Conservation (phyloP, 805 yeast genomes). For the Myxozyma lipomycoides region DNA sequence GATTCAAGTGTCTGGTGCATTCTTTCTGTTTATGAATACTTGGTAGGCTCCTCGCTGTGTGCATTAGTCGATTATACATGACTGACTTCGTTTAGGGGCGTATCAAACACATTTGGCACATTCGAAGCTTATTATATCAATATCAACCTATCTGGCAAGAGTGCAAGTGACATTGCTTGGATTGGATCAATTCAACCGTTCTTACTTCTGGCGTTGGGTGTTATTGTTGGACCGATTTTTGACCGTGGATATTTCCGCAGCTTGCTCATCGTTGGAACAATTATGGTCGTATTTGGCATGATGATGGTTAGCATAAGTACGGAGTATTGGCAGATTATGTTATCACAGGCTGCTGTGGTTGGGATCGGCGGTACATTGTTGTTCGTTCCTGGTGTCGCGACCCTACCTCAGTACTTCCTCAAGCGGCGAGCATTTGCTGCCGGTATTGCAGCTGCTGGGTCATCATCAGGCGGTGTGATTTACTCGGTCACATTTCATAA, state of each 20-base stretch:
- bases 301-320: conserved; percentile 40
- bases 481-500: conserved; percentile 47
- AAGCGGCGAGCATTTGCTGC: conserved; percentile 44
- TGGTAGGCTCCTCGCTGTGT: conserved; percentile 8
- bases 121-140: conserved; percentile 32
- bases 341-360: conserved; percentile 49
- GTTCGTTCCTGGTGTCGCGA: conserved; percentile 45
- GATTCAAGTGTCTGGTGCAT: conserved; percentile 22
- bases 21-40: conserved; percentile 16
- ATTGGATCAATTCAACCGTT: conserved; percentile 36
- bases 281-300: conserved; percentile 31
- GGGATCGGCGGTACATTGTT: conserved; percentile 46
- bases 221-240: conserved; percentile 33
- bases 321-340: conserved; percentile 49
- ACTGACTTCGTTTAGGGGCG: conserved; percentile 40
- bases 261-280: conserved; percentile 28
- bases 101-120: conserved; percentile 35
- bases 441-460: conserved; percentile 49
- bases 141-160: conserved; percentile 21
- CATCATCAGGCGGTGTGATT: conserved; percentile 49
- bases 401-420: conserved; percentile 46
- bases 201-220: conserved; percentile 29
- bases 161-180: conserved; percentile 36
- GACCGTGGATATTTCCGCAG: conserved; percentile 33
- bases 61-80: neutral